A percentile compares a stretch with the other conserved stretches of the same genome.
phyloP scores from a whole-genome alignment of 495 filamentous ascomycete genomes.

The Haplographium delicatum region DNA sequence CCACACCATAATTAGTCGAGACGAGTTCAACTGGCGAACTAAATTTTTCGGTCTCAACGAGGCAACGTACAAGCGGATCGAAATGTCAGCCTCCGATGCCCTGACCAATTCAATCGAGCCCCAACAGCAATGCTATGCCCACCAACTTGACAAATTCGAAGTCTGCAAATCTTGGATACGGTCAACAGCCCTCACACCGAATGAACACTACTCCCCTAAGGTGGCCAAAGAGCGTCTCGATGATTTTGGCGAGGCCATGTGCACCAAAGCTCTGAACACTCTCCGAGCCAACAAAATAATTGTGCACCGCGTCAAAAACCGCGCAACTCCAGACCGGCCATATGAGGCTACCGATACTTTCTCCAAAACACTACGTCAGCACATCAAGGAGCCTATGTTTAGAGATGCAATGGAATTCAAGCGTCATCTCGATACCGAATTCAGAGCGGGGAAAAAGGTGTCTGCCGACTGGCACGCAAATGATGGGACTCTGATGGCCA shows the following conservation, averaged over 20 bases:
- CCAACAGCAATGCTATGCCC: not conserved
- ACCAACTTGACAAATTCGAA: conserved; percentile 23
- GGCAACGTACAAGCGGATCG: not conserved
- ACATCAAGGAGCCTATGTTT: conserved; percentile 40
- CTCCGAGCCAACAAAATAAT: conserved; percentile 55
- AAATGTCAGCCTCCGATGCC: conserved; percentile 16
- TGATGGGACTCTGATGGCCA: conserved; percentile 65
- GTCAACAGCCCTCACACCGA: conserved; percentile 49
- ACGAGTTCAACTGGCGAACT: not conserved
- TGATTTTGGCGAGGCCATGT: conserved; percentile 31
- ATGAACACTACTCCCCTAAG: conserved; percentile 38
- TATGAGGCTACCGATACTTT: conserved; percentile 58
- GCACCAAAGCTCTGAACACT: conserved; percentile 36
- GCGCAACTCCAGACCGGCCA: conserved; percentile 47
- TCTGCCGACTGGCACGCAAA: conserved; percentile 40
- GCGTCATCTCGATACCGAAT: conserved; percentile 47
- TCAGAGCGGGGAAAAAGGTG: conserved; percentile 34
- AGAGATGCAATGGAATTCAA: conserved; percentile 55
- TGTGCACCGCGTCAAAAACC: conserved; percentile 47
- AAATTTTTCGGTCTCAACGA: not conserved
- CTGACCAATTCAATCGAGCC: conserved; percentile 2
- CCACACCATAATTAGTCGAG: conserved; percentile 8
- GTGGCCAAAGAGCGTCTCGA: conserved; percentile 41
- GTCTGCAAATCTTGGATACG: conserved; percentile 58
- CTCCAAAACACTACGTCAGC: conserved; percentile 41